Evolutionary conservation across 352 stramenopile genomes (phyloP).

Genomic region (Globisporangium spinosum): DNA sequence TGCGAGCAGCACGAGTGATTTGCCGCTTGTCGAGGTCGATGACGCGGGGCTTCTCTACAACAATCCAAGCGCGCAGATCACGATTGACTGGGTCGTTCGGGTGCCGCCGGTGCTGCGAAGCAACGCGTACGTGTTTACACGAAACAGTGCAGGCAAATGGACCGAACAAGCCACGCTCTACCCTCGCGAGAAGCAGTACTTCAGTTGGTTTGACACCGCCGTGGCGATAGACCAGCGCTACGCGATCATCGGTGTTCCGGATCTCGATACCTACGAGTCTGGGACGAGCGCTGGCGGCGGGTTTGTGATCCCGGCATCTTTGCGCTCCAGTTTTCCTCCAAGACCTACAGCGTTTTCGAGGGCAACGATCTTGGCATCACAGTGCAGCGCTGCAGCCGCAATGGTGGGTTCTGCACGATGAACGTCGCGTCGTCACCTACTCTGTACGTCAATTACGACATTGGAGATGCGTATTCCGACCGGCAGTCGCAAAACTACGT

Average conservation of each 20-base stretch:
- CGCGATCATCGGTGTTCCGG: slow-evolving; percentile 89
- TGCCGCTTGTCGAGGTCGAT: slow-evolving; percentile 59
- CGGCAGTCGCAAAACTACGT: slow-evolving; percentile 49
- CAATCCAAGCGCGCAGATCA: slow-evolving; percentile 24
- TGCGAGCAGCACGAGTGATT: slow-evolving; percentile 39
- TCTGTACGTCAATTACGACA: slow-evolving; percentile 71
- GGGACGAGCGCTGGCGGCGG: slow-evolving; percentile 91
- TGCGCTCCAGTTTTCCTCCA: slow-evolving; percentile 67
- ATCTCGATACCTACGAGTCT: slow-evolving; percentile 89
- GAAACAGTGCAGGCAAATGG: slow-evolving; percentile 51
- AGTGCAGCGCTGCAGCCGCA: slow-evolving; percentile 59
- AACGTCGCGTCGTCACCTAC: slow-evolving; percentile 42
- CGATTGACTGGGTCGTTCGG: slow-evolving; percentile 37
- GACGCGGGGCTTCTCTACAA: slow-evolving; percentile 26
- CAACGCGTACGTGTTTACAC: slow-evolving; percentile 68
- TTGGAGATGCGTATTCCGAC: slow-evolving; percentile 68
- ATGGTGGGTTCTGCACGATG: slow-evolving; percentile 56
- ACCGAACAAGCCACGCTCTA: slow-evolving; percentile 91
- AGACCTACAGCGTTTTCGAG: slow-evolving; percentile 85
- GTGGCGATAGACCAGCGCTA: slow-evolving; percentile 82
- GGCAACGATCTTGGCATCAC: slow-evolving; percentile 72
- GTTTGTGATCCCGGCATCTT: slow-evolving; percentile 91
- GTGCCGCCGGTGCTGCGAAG: slow-evolving; percentile 58
- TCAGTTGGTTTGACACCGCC: slow-evolving; percentile 80
- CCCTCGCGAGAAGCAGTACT: slow-evolving; percentile 89